phyloP scores from a whole-genome alignment of 2,329 filamentous ascomycete species.

The Venturia effusa region DNA sequence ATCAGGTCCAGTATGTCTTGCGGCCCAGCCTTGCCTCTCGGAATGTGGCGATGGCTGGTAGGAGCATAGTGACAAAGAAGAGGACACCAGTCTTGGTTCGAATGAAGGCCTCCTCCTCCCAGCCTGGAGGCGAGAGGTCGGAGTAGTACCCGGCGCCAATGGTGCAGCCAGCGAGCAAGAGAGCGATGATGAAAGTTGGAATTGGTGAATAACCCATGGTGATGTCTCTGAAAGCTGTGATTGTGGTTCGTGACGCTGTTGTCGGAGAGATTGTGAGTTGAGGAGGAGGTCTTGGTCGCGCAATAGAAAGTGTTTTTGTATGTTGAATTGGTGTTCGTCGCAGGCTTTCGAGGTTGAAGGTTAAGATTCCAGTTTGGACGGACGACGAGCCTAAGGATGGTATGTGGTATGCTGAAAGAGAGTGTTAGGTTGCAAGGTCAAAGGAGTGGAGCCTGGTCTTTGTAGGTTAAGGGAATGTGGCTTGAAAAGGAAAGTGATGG shows the following conservation, averaged over 20 bases:
- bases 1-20: conserved; percentile 3
- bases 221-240: background rate
- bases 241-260: background rate
- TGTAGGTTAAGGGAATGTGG: background rate
- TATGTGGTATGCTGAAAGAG: background rate
- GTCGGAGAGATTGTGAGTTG: background rate
- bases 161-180: background rate
- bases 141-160: background rate
- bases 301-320: background rate
- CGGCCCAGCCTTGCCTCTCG: background rate
- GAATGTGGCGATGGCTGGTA: conserved; percentile 2
- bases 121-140: background rate
- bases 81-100: conserved; percentile 1
- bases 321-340: background rate
- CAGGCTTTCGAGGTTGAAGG: background rate
- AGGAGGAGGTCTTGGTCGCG: background rate
- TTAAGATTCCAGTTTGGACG: background rate
- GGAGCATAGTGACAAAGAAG: conserved; percentile 6
- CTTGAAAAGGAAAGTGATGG: background rate
- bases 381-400: background rate
- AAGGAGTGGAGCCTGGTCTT: background rate
- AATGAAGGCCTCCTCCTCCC: background rate
- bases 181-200: background rate
- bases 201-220: conserved; percentile 3
- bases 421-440: background rate